phyloP scores from a whole-genome alignment of 768 basidiomycete species.

The Pisolithus orientalis region DNA sequence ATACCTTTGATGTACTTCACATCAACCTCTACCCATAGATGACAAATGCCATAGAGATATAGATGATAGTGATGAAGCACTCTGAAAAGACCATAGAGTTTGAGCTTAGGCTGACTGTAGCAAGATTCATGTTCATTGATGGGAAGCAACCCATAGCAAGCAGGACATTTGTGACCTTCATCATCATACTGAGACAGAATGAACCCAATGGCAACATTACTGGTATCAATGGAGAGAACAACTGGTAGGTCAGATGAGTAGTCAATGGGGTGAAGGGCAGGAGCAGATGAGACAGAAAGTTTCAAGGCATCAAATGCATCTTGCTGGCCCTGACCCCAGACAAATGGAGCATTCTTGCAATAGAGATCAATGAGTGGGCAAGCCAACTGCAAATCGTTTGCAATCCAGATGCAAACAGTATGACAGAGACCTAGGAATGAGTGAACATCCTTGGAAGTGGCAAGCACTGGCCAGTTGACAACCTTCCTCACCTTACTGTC shows the following conservation, averaged over 20 bases:
- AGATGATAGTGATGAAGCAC: background rate
- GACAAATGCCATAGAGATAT: background rate
- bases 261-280: background rate
- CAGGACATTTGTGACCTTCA: conserved; percentile 14
- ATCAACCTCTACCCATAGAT: background rate
- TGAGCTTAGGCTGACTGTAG: conserved; percentile 21
- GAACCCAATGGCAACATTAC: conserved; percentile 29
- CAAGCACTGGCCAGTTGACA: conserved; percentile 21
- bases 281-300: conserved; percentile 6
- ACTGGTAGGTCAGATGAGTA: background rate
- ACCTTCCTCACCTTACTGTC: conserved; percentile 22
- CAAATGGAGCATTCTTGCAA: conserved; percentile 21
- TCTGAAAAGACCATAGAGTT: conserved; percentile 11
- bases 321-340: conserved; percentile 6
- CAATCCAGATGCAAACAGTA: conserved; percentile 23
- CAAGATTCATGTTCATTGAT: conserved; percentile 21
- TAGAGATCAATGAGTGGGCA: conserved; percentile 21
- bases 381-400: conserved; percentile 14
- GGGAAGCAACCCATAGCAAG: conserved; percentile 33
- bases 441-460: conserved; percentile 7
- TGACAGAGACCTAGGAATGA: conserved; percentile 32
- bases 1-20: background rate
- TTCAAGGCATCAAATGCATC: conserved; percentile 18
- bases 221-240: conserved; percentile 19
- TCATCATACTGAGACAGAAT: conserved; percentile 10